Conservation (phyloP, 768 basidiomycete genomes). For the Leccinum aurantiacum region DNA sequence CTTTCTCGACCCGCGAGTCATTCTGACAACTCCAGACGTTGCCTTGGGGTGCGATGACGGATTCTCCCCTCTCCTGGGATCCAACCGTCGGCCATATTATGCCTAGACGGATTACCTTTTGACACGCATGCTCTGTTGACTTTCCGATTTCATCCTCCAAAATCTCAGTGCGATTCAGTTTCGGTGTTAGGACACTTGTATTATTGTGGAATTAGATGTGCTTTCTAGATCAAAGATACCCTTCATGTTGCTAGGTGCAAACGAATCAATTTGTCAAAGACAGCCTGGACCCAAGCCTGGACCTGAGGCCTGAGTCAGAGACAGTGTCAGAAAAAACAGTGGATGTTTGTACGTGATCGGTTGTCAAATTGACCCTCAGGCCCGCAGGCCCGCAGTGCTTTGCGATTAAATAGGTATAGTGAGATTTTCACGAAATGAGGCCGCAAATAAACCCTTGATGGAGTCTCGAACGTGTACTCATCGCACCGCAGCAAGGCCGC, state of each 20-base stretch:
- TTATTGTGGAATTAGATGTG: conserved; percentile 22
- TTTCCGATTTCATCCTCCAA: background rate
- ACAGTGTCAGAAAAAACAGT: background rate
- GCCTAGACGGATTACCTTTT: conserved; percentile 18
- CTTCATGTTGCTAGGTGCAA: conserved; percentile 7
- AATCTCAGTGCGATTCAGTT: conserved; percentile 9
- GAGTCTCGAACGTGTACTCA: conserved; percentile 1
- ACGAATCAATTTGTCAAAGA: background rate
- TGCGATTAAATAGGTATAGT: background rate
- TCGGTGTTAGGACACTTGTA: conserved; percentile 12
- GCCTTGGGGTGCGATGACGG: conserved; percentile 37
- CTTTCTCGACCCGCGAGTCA: conserved; percentile 31
- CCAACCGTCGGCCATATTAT: conserved; percentile 39
- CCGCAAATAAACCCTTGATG: conserved; percentile 1
- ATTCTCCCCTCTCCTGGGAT: conserved; percentile 49
- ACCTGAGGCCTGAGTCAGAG: background rate
- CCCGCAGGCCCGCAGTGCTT: conserved; percentile 1
- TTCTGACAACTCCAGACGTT: conserved; percentile 32
- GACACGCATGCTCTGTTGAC: background rate
- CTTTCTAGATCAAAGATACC: conserved; percentile 25
- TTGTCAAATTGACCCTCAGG: background rate
- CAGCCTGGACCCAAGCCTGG: background rate
- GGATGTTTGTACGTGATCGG: conserved; percentile 17
- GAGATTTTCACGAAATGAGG: background rate
- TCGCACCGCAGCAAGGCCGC: background rate